phyloP scores from a whole-genome alignment of 495 filamentous ascomycete genomes.

The Beverwykella pulmonaria region DNA sequence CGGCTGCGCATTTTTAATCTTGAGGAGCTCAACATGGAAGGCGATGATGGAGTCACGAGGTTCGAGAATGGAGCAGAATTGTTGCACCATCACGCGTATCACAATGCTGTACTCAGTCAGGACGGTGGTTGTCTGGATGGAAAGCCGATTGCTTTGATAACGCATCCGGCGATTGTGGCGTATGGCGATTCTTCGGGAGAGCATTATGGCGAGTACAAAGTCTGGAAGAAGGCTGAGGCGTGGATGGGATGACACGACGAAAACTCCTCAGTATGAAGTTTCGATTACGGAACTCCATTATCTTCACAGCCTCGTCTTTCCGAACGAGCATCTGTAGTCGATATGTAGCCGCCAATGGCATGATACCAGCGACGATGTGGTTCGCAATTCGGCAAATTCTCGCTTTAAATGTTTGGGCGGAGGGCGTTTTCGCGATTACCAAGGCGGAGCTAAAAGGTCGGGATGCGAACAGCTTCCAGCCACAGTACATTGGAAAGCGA shows the following conservation, averaged over 20 bases:
- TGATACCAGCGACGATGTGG: too few relatives aligned
- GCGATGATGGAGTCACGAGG: not conserved
- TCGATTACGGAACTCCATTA: not conserved
- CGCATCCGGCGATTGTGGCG: not conserved
- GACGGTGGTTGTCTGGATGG: not conserved
- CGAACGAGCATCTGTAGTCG: not conserved
- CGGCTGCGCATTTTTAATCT: not conserved
- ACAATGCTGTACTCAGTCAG: not conserved
- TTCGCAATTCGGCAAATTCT: too few relatives aligned
- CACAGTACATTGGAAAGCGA: too few relatives aligned
- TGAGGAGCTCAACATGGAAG: not conserved
- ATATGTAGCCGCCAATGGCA: too few relatives aligned
- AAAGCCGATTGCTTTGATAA: not conserved
- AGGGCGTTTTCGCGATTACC: too few relatives aligned
- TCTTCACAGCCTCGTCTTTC: not conserved
- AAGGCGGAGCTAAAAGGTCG: too few relatives aligned
- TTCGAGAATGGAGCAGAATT: not conserved
- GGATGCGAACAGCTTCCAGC: too few relatives aligned
- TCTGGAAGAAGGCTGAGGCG: constrained; percentile 9
- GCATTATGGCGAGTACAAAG: not conserved
- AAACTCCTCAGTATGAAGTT: not conserved
- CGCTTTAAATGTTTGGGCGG: too few relatives aligned
- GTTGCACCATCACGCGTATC: not conserved
- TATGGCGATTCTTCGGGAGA: constrained; percentile 3
- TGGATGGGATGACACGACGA: constrained; percentile 1